Evolutionary conservation across 2,329 filamentous ascomycete genomes (phyloP).

Genomic region (Zymoseptoria crescenta): DNA sequence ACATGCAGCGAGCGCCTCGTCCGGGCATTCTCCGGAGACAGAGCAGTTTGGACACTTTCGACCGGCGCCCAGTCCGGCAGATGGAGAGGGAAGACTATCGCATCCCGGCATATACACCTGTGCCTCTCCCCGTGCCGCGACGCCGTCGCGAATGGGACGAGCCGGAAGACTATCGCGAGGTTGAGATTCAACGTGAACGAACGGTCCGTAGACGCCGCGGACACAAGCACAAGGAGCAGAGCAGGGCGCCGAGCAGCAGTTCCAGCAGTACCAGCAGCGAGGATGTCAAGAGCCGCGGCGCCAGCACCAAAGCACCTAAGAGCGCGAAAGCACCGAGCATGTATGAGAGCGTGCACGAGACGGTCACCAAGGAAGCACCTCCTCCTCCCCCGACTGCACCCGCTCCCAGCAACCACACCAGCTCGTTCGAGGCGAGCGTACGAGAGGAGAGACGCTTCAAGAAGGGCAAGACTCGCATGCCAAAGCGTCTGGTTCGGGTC

Average conservation of each 20-base stretch:
- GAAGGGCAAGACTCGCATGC: conserved; percentile 85
- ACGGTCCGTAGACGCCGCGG: conserved; percentile 29
- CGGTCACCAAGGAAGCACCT: conserved; percentile 13
- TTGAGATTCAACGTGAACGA: conserved; percentile 41
- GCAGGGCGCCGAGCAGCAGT: conserved; percentile 2
- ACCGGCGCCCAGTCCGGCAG: conserved; percentile 59
- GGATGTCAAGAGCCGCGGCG: background rate
- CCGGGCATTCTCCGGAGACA: conserved; percentile 70
- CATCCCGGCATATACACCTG: conserved; percentile 58
- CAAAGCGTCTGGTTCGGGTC: conserved; percentile 69
- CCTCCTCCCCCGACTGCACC: conserved; percentile 7
- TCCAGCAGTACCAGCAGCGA: background rate
- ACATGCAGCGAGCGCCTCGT: conserved; percentile 43
- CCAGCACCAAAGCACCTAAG: conserved; percentile 4
- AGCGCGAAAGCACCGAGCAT: conserved; percentile 12
- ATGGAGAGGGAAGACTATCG: conserved; percentile 53
- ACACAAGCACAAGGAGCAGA: conserved; percentile 15
- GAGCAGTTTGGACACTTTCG: conserved; percentile 84
- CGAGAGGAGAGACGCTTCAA: conserved; percentile 28
- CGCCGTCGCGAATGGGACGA: conserved; percentile 58
- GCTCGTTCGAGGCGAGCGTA: conserved; percentile 17
- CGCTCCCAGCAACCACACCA: conserved; percentile 12
- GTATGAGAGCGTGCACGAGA: conserved; percentile 19
- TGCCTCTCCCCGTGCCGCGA: conserved; percentile 54
- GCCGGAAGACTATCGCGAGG: conserved; percentile 42